A percentile compares a stretch with the other conserved stretches of the same genome.
These are phyloP conservation scores for Ailanthus altissimus DNA, from an alignment of 345 rosid genomes.

Conservation along the genomic window DNA sequence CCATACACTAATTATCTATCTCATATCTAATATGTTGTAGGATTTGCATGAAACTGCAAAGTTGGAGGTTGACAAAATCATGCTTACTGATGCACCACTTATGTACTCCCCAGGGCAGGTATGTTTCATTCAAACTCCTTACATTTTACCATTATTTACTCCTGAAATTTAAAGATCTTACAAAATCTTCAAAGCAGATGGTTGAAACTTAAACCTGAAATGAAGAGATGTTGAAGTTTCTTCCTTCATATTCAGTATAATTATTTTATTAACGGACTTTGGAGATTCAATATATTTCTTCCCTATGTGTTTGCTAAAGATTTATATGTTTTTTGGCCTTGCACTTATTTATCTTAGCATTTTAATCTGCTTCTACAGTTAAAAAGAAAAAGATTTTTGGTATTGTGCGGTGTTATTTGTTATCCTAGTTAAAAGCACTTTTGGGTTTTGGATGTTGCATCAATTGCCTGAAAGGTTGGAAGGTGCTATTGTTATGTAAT, in stretches of 20 bases:
- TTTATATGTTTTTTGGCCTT: not conserved
- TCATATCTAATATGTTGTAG: conserved; percentile 41
- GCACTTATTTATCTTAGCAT: not conserved
- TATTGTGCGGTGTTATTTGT: not conserved
- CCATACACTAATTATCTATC: not conserved
- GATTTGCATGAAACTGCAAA: conserved; percentile 64
- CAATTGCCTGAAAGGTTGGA: not conserved
- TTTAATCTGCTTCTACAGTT: not conserved
- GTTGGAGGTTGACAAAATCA: conserved; percentile 72
- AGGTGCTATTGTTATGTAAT: not conserved
- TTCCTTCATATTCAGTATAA: not conserved
- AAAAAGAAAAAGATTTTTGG: not conserved
- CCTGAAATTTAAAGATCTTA: not conserved
- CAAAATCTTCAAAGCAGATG: not conserved
- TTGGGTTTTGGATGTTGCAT: not conserved
- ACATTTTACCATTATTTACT: not conserved
- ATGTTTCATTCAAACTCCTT: conserved; percentile 4
- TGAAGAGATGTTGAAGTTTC: not conserved
- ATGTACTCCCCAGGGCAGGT: conserved; percentile 96
- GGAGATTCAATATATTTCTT: not conserved
- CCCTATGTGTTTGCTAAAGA: not conserved
- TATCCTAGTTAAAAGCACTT: not conserved
- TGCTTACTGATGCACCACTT: conserved; percentile 94
- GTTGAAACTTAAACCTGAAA: not conserved
- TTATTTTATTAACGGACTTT: not conserved